A percentile compares a stretch with the other conserved stretches of the same genome.
Evolutionary conservation across 495 filamentous ascomycete species (phyloP).

Genomic region (Polyplosphaeria fusca): DNA sequence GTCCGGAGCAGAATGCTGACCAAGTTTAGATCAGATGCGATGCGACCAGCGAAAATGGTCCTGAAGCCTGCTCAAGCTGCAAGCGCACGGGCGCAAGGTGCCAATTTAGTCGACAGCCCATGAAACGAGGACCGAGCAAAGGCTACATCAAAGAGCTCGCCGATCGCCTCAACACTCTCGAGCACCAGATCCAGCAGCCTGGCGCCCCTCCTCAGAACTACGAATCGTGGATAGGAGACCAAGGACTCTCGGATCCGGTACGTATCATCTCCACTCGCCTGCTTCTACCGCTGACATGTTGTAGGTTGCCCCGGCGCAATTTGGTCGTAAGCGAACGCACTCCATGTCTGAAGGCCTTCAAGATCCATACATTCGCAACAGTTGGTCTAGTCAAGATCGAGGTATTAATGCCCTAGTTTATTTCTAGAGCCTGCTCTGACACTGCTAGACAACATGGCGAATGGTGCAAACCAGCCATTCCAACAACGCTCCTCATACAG

Average conservation of each 20-base stretch:
- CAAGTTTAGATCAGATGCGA: conserved; percentile 76
- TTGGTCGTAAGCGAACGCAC: conserved; percentile 54
- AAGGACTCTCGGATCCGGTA: conserved; percentile 29
- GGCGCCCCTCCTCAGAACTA: conserved; percentile 9
- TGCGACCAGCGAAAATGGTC: conserved; percentile 72
- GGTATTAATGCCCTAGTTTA: conserved; percentile 38
- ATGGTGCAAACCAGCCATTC: conserved; percentile 33
- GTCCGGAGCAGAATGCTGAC: conserved; percentile 1
- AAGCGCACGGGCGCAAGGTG: conserved; percentile 72
- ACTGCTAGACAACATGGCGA: conserved; percentile 41
- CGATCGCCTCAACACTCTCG: conserved; percentile 79
- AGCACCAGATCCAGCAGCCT: conserved; percentile 49
- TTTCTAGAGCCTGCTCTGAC: conserved; percentile 16
- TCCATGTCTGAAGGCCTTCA: conserved; percentile 56
- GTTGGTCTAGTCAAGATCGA: conserved; percentile 22
- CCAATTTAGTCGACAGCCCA: conserved; percentile 86
- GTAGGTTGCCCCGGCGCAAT: conserved; percentile 42
- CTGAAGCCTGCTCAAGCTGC: conserved; percentile 83
- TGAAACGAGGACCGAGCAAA: conserved; percentile 95
- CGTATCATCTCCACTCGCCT: too few species aligned
- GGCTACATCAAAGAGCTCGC: conserved; percentile 97
- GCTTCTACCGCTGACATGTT: too few species aligned
- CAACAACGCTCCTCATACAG: conserved; percentile 19
- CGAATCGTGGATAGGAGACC: conserved; percentile 20
- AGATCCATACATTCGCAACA: conserved; percentile 43